phyloP scores from a whole-genome alignment of 257 asterid species.

The Solanum rostratum region DNA sequence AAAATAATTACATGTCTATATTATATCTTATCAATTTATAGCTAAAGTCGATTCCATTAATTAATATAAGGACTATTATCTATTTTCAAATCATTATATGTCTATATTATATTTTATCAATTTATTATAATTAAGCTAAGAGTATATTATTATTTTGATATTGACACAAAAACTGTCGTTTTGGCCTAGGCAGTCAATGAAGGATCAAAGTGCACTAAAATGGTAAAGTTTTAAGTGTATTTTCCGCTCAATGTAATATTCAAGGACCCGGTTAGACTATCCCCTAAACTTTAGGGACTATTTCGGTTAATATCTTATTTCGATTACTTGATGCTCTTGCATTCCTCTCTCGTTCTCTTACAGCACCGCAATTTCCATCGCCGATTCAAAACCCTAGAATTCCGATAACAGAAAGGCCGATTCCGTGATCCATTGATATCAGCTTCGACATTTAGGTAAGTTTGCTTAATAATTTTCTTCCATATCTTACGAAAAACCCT shows the following conservation, averaged over 20 bases:
- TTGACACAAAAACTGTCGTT: not conserved
- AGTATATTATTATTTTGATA: too few species aligned
- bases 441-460: slow-evolving; percentile 19
- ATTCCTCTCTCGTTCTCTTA: not conserved
- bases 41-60: too few species aligned
- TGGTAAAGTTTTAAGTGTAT: not conserved
- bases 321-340: slow-evolving; percentile 9
- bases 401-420: slow-evolving; percentile 20
- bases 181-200: not conserved
- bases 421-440: slow-evolving; percentile 17
- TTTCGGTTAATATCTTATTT: not conserved
- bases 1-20: too few species aligned
- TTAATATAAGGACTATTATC: too few species aligned
- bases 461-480: not conserved
- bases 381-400: slow-evolving; percentile 55
- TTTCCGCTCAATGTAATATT: not conserved
- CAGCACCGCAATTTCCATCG: slow-evolving; percentile 12
- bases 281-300: not conserved
- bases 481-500: too few species aligned
- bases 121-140: too few species aligned
- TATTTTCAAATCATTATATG: too few species aligned
- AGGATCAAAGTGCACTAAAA: not conserved
- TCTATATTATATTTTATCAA: too few species aligned
- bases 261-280: not conserved
- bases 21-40: too few species aligned